Percentiles rank a stretch among this genome's conserved stretches.
Conservation (phyloP, 2,329 filamentous ascomycete genomes). For the Dichotomopilus funicola region DNA sequence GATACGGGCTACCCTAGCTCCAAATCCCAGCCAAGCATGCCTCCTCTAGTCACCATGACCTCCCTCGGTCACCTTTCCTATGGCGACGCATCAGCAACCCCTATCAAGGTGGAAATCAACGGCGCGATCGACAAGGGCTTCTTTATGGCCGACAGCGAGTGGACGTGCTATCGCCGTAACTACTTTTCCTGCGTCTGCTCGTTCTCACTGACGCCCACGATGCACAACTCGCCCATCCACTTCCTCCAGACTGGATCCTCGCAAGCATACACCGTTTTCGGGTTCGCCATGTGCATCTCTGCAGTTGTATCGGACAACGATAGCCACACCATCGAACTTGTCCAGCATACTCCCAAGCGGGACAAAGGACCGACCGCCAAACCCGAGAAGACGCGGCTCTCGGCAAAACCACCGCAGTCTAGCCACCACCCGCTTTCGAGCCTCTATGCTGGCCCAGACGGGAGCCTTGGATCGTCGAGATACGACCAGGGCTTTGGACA, state of each 20-base stretch:
- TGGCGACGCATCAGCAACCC: conserved; percentile 42
- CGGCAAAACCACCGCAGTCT: conserved; percentile 55
- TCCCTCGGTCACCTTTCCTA: conserved; percentile 57
- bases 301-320: conserved; percentile 72
- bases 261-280: conserved; percentile 59
- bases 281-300: conserved; percentile 78
- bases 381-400: conserved; percentile 62
- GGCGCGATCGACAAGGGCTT: conserved; percentile 86
- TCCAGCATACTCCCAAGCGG: conserved; percentile 86
- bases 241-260: conserved; percentile 45
- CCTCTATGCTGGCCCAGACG: conserved; percentile 38
- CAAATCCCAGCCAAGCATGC: conserved; percentile 41
- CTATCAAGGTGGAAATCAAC: conserved; percentile 65
- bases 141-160: conserved; percentile 72
- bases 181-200: conserved; percentile 84
- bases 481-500: conserved; percentile 42
- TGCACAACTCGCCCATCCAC: conserved; percentile 40
- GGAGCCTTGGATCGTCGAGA: conserved; percentile 29
- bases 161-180: conserved; percentile 89
- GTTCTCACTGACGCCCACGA: conserved; percentile 57
- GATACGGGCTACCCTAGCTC: conserved; percentile 36
- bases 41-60: conserved; percentile 45
- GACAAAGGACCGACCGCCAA: conserved; percentile 79
- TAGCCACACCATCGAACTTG: conserved; percentile 71
- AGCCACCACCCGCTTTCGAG: conserved; percentile 35